Evolutionary conservation across 164 flowering plant genomes (phyloP), one percentile per base, ranked within the genome.

Genomic region (Buxus sempervirens): DNA sequence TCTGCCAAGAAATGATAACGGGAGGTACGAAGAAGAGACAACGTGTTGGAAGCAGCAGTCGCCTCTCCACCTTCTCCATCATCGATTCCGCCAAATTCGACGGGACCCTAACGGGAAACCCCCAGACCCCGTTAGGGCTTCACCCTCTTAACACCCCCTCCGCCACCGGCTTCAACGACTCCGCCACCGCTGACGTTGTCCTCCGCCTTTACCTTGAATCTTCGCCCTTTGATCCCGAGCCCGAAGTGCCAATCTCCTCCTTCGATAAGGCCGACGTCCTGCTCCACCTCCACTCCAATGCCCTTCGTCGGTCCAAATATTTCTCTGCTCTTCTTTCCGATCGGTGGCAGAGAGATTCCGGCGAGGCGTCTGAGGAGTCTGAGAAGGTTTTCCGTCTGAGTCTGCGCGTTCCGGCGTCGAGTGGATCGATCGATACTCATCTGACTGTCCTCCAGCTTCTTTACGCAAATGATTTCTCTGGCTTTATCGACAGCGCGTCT

Each of bases 251-350:
- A 32, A 9, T 2, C 26, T 45, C 72, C 42, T 56, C 66, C 20
- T 42, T 53, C 62, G 76, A 68, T 12, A 38, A 66, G 20, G 58
- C 63, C 23, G 80, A 78, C 53, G 61, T 73, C 42, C 74, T 76
- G 60, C 77, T 89, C 69, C 75, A 83, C 63, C 87, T 91, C 54
- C 98, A 93, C 68, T 88, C 98, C 32, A 22, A 63, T 61, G 80
- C 76, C 54, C 85, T 91, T 53, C 76, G 80, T 60, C 81, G 90
- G 22, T 78, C 91, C 63, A 79, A 80, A 58, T 91, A 84, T 75
- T 93, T 93, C 72, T 72, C 85, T 41, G 87, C 98, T 5, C 84
- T 85, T 14, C 70, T 93, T 9, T 93, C 98, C 53, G 91, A 85
- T 56, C 90, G 98, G 8, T 93, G 98, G 97, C 76, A 70, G 48